Base-by-base conservation (phyloP, 768 basidiomycete species). In the Hygrophorus pudorinus region DNA sequence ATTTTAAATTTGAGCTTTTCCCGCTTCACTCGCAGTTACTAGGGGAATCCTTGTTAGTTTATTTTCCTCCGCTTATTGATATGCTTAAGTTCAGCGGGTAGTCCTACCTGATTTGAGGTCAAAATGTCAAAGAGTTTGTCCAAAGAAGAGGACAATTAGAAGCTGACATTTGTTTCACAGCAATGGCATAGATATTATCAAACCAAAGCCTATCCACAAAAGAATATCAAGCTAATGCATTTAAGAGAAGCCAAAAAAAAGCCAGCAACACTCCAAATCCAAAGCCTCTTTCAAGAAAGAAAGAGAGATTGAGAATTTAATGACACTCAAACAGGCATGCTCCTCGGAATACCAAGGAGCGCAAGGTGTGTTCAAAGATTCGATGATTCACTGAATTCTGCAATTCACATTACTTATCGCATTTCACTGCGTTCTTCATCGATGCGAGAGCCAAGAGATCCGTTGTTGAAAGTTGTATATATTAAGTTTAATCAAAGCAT, bases 51-150 rank as follows among this genome's bases (percentile, higher is more conserved):
- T 80, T 75, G 81, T 83, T 83, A 81, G 79, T 84, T 84, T 81
- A 81, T 84, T 84, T 82, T 82, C 81, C 81, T 82, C 79, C 75
- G 75, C 81, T 84, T 81, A 81, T 76, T 78, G 78, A 81, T 80
- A 75, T 79, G 79, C 76, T 78, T 78, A 75, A 65, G 66, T 47
- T n/a, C n/a, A n/a, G n/a, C n/a, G n/a, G n/a, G n/a, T n/a, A n/a
- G n/a, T n/a, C n/a, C n/a, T n/a, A n/a, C n/a, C n/a, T n/a, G n/a
- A n/a, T n/a, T n/a, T n/a, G n/a, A n/a, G n/a, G n/a, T n/a, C n/a
- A n/a, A n/a, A n/a, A n/a, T n/a, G n/a, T n/a, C n/a, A n/a, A n/a
- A n/a, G n/a, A n/a, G n/a, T n/a, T n/a, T n/a, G n/a, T n/a, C n/a
- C n/a, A n/a, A n/a, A n/a, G n/a, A n/a, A n/a, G n/a, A n/a, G n/a